Percentiles rank a stretch among this genome's conserved stretches.
Evolutionary conservation across 306 rosid genomes (phyloP).

Genomic region (Elaeagnus macrophylla): DNA sequence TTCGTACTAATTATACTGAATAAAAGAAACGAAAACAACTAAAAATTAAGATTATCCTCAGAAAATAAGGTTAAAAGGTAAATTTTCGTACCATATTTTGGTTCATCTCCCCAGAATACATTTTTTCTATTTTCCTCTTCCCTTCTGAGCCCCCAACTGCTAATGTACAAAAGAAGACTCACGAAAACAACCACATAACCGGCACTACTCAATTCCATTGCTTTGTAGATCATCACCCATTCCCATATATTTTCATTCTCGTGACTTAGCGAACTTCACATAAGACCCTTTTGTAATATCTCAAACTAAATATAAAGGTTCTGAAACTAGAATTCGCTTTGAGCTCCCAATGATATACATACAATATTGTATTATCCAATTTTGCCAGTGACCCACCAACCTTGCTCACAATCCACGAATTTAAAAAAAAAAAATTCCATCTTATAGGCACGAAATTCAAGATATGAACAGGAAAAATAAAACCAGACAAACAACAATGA

Average conservation of each 20-base stretch:
- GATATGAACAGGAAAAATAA: slow-evolving; percentile 14
- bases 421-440: slow-evolving; percentile 13
- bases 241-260: slow-evolving; percentile 17
- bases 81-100: slow-evolving; percentile 36
- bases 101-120: slow-evolving; percentile 17
- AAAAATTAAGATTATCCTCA: background rate
- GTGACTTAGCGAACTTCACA: too few species aligned
- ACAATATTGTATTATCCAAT: slow-evolving; percentile 12
- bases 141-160: slow-evolving; percentile 58
- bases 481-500: too few species aligned
- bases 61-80: background rate
- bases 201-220: slow-evolving; percentile 53
- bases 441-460: slow-evolving; percentile 16
- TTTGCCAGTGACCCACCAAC: slow-evolving; percentile 7
- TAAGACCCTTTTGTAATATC: too few species aligned
- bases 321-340: slow-evolving; percentile 3
- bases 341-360: slow-evolving; percentile 14
- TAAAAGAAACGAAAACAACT: background rate
- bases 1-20: slow-evolving; percentile 8
- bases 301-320: slow-evolving; percentile 4
- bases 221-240: slow-evolving; percentile 25
- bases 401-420: slow-evolving; percentile 19
- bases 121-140: slow-evolving; percentile 31
- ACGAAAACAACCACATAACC: slow-evolving; percentile 40
- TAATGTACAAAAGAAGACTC: slow-evolving; percentile 59